These are phyloP conservation scores for Leishmania guyanensis DNA, from an alignment of 208 protist species.

Conservation along the genomic window DNA sequence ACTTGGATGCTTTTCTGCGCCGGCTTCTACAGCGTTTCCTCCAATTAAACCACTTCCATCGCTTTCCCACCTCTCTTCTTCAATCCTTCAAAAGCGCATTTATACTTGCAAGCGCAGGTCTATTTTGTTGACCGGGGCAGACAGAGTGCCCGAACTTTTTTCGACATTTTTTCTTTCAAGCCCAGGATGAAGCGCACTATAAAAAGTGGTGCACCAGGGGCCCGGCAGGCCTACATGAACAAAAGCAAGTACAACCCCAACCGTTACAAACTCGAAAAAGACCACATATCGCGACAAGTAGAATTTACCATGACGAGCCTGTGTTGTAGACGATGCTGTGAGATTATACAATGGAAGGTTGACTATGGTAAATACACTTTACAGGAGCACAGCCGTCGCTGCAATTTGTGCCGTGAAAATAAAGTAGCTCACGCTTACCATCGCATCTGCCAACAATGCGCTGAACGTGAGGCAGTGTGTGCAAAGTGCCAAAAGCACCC, in stretches of 20 bases:
- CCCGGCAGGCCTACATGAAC: constrained; percentile 74
- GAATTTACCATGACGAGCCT: constrained; percentile 70
- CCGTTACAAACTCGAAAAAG: constrained; percentile 75
- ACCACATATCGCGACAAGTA: constrained; percentile 40
- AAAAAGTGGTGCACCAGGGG: constrained; percentile 40
- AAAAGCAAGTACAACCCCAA: constrained; percentile 82
- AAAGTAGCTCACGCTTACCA: constrained; percentile 74
- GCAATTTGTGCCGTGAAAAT: constrained; percentile 71
- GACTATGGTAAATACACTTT: constrained; percentile 86
- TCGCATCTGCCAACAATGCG: constrained; percentile 81
- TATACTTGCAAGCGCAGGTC: neutral
- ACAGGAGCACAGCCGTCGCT: constrained; percentile 57
- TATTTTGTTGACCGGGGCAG: neutral
- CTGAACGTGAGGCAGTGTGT: constrained; percentile 41
- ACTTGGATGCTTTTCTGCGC: neutral
- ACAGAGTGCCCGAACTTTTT: neutral
- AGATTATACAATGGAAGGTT: constrained; percentile 90
- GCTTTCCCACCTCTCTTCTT: neutral
- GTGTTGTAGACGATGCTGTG: constrained; percentile 82
- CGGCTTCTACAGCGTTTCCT: neutral
- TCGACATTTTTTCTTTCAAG: neutral
- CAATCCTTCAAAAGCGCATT: neutral
- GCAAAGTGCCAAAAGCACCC: constrained; percentile 87
- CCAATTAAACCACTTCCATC: neutral
- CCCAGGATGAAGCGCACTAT: constrained; percentile 39